phyloP scores from a whole-genome alignment of 306 rosid genomes.

The Cucurbita pepo region DNA sequence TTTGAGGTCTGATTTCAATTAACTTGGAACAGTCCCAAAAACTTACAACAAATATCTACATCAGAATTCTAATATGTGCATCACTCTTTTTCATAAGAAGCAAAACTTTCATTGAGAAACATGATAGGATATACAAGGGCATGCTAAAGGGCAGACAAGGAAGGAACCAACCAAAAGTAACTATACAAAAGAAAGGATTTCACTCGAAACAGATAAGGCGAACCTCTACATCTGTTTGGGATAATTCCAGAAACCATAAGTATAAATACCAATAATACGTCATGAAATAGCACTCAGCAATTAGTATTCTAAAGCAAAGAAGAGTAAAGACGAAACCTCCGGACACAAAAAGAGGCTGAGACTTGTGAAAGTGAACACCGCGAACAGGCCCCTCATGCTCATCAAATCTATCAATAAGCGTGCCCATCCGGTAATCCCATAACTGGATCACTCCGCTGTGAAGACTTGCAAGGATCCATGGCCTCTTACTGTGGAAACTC shows the following conservation, averaged over 20 bases:
- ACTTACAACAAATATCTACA: neutral
- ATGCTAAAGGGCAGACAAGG: neutral
- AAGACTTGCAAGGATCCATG: constrained; percentile 98
- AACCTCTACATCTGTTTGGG: neutral
- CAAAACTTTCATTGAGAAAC: neutral
- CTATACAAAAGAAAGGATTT: neutral
- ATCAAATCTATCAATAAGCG: constrained; percentile 78
- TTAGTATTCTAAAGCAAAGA: neutral
- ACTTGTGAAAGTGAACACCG: constrained; percentile 88
- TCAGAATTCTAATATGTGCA: neutral
- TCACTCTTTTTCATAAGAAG: neutral
- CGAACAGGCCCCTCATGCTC: constrained; percentile 97
- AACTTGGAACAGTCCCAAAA: neutral
- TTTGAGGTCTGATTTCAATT: neutral
- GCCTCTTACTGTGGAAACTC: constrained; percentile 88
- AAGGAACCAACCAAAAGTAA: neutral
- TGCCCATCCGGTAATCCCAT: constrained; percentile 98
- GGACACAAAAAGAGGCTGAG: constrained; percentile 88
- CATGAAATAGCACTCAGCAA: neutral
- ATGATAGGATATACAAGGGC: neutral
- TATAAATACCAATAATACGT: neutral
- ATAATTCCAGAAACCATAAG: neutral
- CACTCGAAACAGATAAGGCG: neutral
- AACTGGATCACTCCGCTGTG: constrained; percentile 98
- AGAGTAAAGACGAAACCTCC: constrained; percentile 39